Conservation (phyloP, 140 eudicot species). For the Ambrosia hybrid region DNA sequence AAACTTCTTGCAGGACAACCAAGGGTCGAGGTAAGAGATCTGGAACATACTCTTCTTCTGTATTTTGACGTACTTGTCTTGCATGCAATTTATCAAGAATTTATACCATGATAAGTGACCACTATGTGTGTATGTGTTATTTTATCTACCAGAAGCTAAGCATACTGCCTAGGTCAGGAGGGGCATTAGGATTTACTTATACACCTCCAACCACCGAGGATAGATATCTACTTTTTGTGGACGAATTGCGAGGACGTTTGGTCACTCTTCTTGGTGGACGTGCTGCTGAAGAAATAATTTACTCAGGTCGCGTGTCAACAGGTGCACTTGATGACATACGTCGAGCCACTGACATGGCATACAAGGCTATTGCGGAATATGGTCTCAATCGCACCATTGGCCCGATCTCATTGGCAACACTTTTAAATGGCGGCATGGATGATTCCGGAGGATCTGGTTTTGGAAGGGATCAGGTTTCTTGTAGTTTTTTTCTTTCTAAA, state of each 20-base stretch:
- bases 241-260: conserved; percentile 88
- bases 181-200: conserved; percentile 95
- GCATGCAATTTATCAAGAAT: neutral
- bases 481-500: too few relatives aligned
- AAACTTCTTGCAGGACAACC: conserved; percentile 94
- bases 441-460: conserved; percentile 76
- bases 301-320: conserved; percentile 95
- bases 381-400: conserved; percentile 81
- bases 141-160: conserved; percentile 70
- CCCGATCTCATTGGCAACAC: conserved; percentile 78
- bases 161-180: conserved; percentile 97
- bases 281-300: conserved; percentile 92
- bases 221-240: conserved; percentile 88
- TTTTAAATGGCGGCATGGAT: conserved; percentile 90
- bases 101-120: conserved; percentile 17
- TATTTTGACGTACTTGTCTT: neutral
- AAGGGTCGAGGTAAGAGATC: conserved; percentile 71
- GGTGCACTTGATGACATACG: conserved; percentile 98
- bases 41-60: neutral
- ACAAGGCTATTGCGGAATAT: conserved; percentile 96
- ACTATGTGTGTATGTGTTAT: neutral
- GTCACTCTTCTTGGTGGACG: conserved; percentile 99
- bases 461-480: conserved; percentile 75
- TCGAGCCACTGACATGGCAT: conserved; percentile 98
- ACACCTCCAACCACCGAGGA: conserved; percentile 94